These are phyloP conservation scores for Suillus subluteus DNA, from an alignment of 768 basidiomycete species.

Conservation along the genomic window DNA sequence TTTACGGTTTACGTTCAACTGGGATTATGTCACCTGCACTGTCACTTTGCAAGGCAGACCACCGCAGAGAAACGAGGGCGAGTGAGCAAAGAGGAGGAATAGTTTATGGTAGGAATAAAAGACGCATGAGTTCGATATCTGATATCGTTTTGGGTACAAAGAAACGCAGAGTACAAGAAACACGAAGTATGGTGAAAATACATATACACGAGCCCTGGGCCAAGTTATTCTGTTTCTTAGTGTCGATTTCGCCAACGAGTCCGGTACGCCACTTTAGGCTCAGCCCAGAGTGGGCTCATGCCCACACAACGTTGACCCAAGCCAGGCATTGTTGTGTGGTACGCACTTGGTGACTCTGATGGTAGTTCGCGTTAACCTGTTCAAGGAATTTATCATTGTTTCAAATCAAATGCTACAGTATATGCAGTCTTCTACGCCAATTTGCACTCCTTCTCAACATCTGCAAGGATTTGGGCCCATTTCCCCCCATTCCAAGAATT, in stretches of 20 bases:
- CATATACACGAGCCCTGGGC: neutral
- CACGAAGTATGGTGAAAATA: too few relatives aligned
- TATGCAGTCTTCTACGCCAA: neutral
- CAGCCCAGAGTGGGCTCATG: neutral
- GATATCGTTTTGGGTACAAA: neutral
- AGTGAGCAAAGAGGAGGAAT: neutral
- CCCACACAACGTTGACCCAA: neutral
- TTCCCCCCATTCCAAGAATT: neutral
- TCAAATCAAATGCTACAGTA: neutral
- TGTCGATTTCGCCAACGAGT: neutral
- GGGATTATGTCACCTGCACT: neutral
- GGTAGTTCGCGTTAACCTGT: too few relatives aligned
- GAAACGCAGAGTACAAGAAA: neutral
- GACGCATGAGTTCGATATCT: neutral
- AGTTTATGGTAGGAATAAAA: neutral
- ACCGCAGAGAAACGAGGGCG: neutral
- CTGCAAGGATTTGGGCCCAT: neutral
- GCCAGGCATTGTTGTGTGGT: neutral
- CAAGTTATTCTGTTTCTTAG: neutral
- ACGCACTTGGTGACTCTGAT: neutral
- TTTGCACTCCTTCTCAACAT: neutral
- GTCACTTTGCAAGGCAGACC: neutral
- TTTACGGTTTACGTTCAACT: neutral
- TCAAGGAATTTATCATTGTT: neutral
- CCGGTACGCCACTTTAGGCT: neutral